A percentile compares a stretch with the other conserved stretches of the same genome.
These are phyloP conservation scores for Aschersonia sp. DNA, from an alignment of 2,329 filamentous ascomycete genomes.

Conservation along the genomic window DNA sequence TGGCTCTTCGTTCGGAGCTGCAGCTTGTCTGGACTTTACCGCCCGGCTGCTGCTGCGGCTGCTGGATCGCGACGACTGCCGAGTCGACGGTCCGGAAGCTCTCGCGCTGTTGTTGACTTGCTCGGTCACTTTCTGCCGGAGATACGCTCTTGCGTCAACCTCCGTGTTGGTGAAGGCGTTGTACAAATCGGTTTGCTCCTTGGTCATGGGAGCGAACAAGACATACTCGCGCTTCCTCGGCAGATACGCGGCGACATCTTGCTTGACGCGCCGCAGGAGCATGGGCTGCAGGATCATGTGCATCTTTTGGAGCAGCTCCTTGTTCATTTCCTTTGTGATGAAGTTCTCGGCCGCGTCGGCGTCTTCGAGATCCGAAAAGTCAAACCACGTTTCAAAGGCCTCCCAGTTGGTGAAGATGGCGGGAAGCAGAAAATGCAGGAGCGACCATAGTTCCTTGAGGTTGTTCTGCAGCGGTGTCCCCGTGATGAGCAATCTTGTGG, in stretches of 20 bases:
- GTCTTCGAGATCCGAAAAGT: constrained; percentile 84
- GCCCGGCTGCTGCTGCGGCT: constrained; percentile 19
- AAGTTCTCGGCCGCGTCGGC: constrained; percentile 67
- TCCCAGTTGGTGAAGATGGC: constrained; percentile 88
- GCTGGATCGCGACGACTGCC: constrained; percentile 22
- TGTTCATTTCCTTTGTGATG: constrained; percentile 55
- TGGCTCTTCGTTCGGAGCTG: constrained; percentile 5
- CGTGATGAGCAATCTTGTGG: constrained; percentile 82
- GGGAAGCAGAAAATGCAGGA: constrained; percentile 85
- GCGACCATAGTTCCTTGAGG: constrained; percentile 82
- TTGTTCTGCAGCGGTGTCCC: constrained; percentile 95
- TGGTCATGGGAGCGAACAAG: constrained; percentile 80
- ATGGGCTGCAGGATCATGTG: constrained; percentile 89
- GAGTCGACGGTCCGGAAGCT: constrained; percentile 16
- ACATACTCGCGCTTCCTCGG: constrained; percentile 96
- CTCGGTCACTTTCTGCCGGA: constrained; percentile 67
- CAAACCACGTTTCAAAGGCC: constrained; percentile 91
- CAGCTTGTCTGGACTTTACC: constrained; percentile 5
- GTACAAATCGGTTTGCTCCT: constrained; percentile 84
- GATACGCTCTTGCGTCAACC: constrained; percentile 52
- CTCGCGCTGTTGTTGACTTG: constrained; percentile 28
- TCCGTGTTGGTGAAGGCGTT: constrained; percentile 44
- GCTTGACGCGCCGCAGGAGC: constrained; percentile 75
- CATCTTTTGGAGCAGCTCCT: constrained; percentile 51
- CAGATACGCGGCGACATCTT: constrained; percentile 80